Evolutionary conservation across 2,329 filamentous ascomycete species (phyloP).

Genomic region (Botrytis squamosa): DNA sequence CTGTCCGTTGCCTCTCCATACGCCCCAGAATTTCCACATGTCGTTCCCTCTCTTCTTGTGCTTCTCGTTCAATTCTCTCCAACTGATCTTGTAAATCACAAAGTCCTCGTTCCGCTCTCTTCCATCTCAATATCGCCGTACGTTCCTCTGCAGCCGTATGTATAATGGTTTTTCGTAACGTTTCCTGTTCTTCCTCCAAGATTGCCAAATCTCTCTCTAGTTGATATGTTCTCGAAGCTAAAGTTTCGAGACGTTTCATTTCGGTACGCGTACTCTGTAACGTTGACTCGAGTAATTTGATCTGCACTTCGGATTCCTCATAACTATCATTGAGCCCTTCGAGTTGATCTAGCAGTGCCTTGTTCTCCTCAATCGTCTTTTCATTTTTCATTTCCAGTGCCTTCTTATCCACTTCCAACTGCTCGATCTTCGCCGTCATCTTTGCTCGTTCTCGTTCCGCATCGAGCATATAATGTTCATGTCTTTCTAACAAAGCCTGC

Average conservation of each 20-base stretch:
- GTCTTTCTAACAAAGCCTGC: slow-evolving; percentile 85
- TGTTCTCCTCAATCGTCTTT: slow-evolving; percentile 78
- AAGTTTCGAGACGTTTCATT: slow-evolving; percentile 69
- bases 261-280: slow-evolving; percentile 76
- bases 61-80: slow-evolving; percentile 82
- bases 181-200: slow-evolving; percentile 78
- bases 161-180: slow-evolving; percentile 65
- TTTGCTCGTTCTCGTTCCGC: slow-evolving; percentile 74
- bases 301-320: slow-evolving; percentile 74
- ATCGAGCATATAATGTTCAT: slow-evolving; percentile 93
- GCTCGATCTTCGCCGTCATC: slow-evolving; percentile 25
- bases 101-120: slow-evolving; percentile 77
- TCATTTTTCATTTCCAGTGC: slow-evolving; percentile 75
- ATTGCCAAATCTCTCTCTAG: slow-evolving; percentile 77
- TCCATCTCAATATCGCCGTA: slow-evolving; percentile 79
- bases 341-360: slow-evolving; percentile 75
- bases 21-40: slow-evolving; percentile 78
- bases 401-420: slow-evolving; percentile 64
- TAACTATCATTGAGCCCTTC: slow-evolving; percentile 80
- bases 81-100: slow-evolving; percentile 80
- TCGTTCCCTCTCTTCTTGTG: slow-evolving; percentile 73
- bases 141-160: slow-evolving; percentile 72
- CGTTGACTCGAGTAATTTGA: slow-evolving; percentile 73
- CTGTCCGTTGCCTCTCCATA: slow-evolving; percentile 78
- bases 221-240: slow-evolving; percentile 71